Conservation (phyloP, 495 filamentous ascomycete genomes). For the Pseudotulostoma volvatum region DNA sequence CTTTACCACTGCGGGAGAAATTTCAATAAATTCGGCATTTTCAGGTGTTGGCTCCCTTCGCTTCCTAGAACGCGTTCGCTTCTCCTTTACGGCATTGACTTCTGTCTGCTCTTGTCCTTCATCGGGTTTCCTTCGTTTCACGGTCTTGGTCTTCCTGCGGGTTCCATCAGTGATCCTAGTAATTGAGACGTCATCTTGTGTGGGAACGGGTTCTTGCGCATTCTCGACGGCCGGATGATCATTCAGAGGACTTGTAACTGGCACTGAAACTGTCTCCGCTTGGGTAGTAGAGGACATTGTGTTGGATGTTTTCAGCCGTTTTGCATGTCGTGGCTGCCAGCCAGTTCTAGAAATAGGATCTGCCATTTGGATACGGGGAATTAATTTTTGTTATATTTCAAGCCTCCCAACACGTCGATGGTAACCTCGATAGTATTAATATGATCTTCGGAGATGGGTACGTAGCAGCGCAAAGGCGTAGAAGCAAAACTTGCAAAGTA, state of each 20-base stretch:
- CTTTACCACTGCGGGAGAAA: slow-evolving; percentile 50
- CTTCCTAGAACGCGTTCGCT: slow-evolving; percentile 19
- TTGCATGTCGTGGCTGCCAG: not conserved
- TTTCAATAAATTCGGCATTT: slow-evolving; percentile 53
- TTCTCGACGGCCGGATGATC: too few relatives aligned
- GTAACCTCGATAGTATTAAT: too few relatives aligned
- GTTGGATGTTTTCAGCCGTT: not conserved
- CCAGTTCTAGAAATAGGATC: not conserved
- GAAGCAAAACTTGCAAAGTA: too few relatives aligned
- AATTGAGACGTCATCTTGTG: not conserved
- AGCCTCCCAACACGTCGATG: too few relatives aligned
- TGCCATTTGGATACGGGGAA: too few relatives aligned
- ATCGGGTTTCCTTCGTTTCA: slow-evolving; percentile 16
- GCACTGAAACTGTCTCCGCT: not conserved
- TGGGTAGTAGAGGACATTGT: not conserved
- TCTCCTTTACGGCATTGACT: slow-evolving; percentile 11
- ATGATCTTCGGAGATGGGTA: too few relatives aligned
- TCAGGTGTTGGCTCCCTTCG: slow-evolving; percentile 53
- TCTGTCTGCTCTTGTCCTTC: slow-evolving; percentile 10
- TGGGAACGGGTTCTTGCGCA: too few relatives aligned
- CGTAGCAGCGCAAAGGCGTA: too few relatives aligned
- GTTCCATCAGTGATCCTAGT: not conserved
- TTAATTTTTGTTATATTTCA: too few relatives aligned
- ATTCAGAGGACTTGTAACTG: not conserved
- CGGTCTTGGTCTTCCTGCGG: slow-evolving; percentile 9